Conservation (phyloP, 495 filamentous ascomycete genomes). For the Cetradonia linearis region DNA sequence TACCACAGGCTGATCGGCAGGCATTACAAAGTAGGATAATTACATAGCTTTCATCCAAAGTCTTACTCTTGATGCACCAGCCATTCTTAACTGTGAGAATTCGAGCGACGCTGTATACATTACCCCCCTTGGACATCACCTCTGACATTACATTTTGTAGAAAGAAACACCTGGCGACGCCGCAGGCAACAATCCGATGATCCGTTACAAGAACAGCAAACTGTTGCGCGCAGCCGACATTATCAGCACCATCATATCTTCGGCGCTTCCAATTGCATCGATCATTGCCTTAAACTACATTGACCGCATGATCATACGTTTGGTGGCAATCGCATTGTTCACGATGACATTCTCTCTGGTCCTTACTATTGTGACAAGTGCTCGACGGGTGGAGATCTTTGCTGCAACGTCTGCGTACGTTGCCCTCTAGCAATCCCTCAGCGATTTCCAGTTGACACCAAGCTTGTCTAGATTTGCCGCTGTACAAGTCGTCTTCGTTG, state of each 20-base stretch:
- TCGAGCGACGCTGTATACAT: neutral
- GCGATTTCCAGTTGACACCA: neutral
- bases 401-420: constrained; percentile 27
- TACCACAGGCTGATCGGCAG: constrained; percentile 1
- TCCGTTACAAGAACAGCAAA: constrained; percentile 1
- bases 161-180: neutral
- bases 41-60: neutral
- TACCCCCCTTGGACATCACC: too few relatives aligned
- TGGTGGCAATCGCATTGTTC: constrained; percentile 26
- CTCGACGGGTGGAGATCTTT: constrained; percentile 26
- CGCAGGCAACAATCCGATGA: neutral
- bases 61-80: neutral
- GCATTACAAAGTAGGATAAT: neutral
- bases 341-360: constrained; percentile 24
- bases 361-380: constrained; percentile 26
- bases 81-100: neutral
- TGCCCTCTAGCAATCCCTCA: neutral
- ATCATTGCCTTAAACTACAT: constrained; percentile 23
- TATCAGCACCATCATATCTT: constrained; percentile 27
- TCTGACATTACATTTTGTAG: neutral
- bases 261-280: constrained; percentile 27
- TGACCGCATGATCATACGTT: constrained; percentile 7
- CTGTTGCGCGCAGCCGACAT: constrained; percentile 12
- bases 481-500: constrained; percentile 12
- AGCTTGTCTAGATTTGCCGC: neutral